Conservation (phyloP, 2,329 filamentous ascomycete species). For the Colletotrichum chrysophilum region DNA sequence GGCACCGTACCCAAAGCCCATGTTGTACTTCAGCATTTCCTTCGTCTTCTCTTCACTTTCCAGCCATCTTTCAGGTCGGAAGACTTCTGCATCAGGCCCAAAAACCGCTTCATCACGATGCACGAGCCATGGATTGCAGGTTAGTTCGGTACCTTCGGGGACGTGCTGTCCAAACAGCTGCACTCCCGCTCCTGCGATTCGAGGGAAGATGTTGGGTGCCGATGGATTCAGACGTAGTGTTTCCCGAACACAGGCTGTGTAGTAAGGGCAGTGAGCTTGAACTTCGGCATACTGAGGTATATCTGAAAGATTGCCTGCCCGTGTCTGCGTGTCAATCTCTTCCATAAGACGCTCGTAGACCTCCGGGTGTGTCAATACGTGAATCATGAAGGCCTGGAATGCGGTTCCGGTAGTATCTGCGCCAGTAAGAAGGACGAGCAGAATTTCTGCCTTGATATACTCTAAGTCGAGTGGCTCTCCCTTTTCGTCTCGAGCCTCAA, state of each 20-base stretch:
- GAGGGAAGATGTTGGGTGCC: conserved; percentile 55
- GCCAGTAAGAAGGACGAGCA: conserved; percentile 56
- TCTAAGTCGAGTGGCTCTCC: conserved; percentile 51
- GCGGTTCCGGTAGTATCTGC: conserved; percentile 58
- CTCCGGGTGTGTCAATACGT: conserved; percentile 40
- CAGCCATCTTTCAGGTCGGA: conserved; percentile 56
- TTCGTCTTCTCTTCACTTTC: conserved; percentile 41
- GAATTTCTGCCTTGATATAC: conserved; percentile 57
- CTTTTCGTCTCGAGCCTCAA: conserved; percentile 47
- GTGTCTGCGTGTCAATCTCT: conserved; percentile 46
- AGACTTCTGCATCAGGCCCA: conserved; percentile 45
- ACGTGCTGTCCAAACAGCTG: conserved; percentile 35
- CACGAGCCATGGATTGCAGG: conserved; percentile 35
- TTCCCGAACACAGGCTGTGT: conserved; percentile 55
- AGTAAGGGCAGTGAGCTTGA: conserved; percentile 47
- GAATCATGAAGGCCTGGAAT: conserved; percentile 51
- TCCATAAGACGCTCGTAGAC: conserved; percentile 52
- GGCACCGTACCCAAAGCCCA: conserved; percentile 55
- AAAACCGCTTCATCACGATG: conserved; percentile 47
- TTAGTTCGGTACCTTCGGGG: conserved; percentile 46
- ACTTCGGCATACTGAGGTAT: conserved; percentile 49
- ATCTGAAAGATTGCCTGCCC: conserved; percentile 33
- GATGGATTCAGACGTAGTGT: conserved; percentile 54
- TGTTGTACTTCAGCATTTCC: conserved; percentile 50
- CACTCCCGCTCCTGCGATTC: conserved; percentile 39